These are phyloP conservation scores for Leccinum truebloodii DNA, from an alignment of 768 basidiomycete species.

Conservation along the genomic window DNA sequence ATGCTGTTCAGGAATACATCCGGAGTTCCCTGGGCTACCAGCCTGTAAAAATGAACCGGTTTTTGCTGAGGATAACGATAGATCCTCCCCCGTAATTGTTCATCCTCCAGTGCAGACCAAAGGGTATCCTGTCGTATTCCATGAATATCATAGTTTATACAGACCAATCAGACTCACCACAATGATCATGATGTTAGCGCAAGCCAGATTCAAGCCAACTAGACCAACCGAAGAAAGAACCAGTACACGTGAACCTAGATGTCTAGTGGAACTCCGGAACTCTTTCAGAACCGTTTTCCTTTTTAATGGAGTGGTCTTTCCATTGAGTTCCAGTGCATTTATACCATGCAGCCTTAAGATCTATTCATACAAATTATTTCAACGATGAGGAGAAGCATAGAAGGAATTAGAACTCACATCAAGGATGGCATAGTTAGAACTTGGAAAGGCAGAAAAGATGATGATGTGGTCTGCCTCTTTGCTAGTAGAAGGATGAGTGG, in stretches of 20 bases:
- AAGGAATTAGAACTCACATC: neutral
- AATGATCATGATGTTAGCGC: conserved; percentile 1
- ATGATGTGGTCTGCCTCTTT: neutral
- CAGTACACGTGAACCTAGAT: neutral
- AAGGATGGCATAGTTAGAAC: neutral
- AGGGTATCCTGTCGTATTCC: neutral
- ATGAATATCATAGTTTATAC: neutral
- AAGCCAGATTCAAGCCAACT: neutral
- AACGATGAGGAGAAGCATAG: too few species aligned
- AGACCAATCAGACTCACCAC: neutral
- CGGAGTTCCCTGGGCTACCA: neutral
- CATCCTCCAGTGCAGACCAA: neutral
- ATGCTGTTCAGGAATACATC: conserved; percentile 1
- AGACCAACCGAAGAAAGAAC: neutral
- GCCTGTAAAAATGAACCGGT: neutral
- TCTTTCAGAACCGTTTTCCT: neutral
- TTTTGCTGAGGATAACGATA: neutral
- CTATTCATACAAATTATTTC: neutral
- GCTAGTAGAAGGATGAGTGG: too few species aligned
- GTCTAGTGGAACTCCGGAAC: neutral
- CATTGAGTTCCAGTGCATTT: neutral
- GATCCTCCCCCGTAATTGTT: neutral
- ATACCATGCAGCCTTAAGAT: neutral
- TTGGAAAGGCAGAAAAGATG: neutral
- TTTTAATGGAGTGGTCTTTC: neutral